Evolutionary conservation across 116 monocot genomes (phyloP).

Genomic region (Phalaenopsis hybrid): DNA sequence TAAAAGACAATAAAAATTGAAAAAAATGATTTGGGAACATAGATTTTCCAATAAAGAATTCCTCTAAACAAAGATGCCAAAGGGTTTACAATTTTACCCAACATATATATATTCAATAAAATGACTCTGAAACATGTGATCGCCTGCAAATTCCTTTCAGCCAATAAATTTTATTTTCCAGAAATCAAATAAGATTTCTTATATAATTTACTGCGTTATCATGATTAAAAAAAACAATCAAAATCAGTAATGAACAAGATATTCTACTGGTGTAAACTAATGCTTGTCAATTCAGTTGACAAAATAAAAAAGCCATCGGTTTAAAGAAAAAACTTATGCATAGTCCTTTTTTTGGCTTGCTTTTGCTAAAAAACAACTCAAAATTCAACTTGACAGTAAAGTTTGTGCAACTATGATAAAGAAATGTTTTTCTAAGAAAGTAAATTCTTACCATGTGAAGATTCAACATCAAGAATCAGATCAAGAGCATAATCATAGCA

Average conservation of each 20-base stretch:
- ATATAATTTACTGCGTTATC: not conserved
- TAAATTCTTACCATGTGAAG: slow-evolving; percentile 28
- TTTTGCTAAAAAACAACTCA: not conserved
- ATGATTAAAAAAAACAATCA: not conserved
- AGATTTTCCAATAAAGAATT: not conserved
- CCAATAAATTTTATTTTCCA: not conserved
- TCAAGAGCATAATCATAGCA: slow-evolving; percentile 44
- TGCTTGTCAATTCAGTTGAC: not conserved
- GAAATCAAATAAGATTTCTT: not conserved
- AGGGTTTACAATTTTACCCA: not conserved
- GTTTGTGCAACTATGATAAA: not conserved
- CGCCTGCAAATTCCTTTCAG: not conserved
- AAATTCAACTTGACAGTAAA: not conserved
- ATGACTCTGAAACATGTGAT: not conserved
- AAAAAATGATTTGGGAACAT: not conserved
- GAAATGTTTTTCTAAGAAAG: not conserved
- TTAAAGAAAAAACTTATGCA: not conserved
- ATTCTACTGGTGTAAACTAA: not conserved
- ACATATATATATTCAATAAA: not conserved
- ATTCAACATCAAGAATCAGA: slow-evolving; percentile 45
- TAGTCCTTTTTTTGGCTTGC: not conserved
- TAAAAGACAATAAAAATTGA: too few relatives aligned
- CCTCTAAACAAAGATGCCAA: not conserved
- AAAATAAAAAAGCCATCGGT: not conserved
- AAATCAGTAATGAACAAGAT: not conserved